A percentile compares a stretch with the other conserved stretches of the same genome.
Evolutionary conservation across 192 early-diverging fungal genomes (phyloP).

Genomic region (Lobosporangium transversale): DNA sequence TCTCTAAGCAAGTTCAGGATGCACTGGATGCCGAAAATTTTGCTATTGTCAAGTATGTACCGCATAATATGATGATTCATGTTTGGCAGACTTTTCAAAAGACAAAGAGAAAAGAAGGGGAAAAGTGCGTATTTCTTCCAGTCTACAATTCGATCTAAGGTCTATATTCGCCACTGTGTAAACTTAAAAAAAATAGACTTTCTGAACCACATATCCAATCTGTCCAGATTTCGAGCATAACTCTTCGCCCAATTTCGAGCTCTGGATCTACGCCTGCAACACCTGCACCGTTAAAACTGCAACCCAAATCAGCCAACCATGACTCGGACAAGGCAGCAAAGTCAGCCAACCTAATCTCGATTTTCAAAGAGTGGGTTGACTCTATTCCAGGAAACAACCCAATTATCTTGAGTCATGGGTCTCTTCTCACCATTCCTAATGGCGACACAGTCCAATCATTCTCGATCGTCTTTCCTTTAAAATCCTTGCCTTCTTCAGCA

Average conservation of each 20-base stretch:
- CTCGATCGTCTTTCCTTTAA: slow-evolving; percentile 53
- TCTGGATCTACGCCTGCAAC: slow-evolving; percentile 24
- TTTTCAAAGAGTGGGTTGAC: slow-evolving; percentile 43
- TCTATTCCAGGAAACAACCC: slow-evolving; percentile 18
- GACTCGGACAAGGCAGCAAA: slow-evolving; percentile 34
- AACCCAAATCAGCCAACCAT: slow-evolving; percentile 42
- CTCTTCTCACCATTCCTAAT: slow-evolving; percentile 35
- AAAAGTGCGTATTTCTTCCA: no score
- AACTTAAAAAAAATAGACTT: slow-evolving; percentile 18
- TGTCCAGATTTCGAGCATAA: slow-evolving; percentile 29
- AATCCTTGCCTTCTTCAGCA: slow-evolving; percentile 27
- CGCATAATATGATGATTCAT: not conserved
- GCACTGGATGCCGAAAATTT: slow-evolving; percentile 59
- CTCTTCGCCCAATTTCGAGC: slow-evolving; percentile 33
- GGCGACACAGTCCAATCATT: slow-evolving; percentile 28
- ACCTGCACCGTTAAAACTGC: slow-evolving; percentile 44
- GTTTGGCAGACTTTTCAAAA: no score
- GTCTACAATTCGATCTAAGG: no score
- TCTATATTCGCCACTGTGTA: not conserved
- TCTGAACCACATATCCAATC: slow-evolving; percentile 22
- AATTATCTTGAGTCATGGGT: slow-evolving; percentile 57
- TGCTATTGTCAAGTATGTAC: slow-evolving; percentile 59
- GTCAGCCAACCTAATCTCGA: slow-evolving; percentile 3
- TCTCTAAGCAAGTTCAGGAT: slow-evolving; percentile 53
- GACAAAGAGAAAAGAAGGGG: no score